phyloP scores from a whole-genome alignment of 1,284 basidiomycete genomes.

The Puccinia hordei region DNA sequence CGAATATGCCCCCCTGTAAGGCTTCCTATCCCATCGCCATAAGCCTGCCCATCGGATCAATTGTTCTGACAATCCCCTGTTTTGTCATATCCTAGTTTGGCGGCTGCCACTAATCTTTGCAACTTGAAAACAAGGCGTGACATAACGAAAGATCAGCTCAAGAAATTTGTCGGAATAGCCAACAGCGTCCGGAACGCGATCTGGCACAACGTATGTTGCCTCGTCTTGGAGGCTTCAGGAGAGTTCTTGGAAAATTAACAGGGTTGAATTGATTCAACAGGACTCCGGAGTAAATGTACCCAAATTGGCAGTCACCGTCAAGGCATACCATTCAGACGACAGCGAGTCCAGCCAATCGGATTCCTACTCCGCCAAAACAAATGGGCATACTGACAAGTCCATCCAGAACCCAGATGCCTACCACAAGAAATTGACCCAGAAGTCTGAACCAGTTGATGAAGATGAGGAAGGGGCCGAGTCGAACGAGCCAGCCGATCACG shows the following conservation, averaged over 20 bases:
- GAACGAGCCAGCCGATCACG: not conserved
- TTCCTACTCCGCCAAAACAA: not conserved
- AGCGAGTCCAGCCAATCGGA: not conserved
- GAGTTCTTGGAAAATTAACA: not conserved
- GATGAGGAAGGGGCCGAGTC: not conserved
- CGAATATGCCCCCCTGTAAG: slow-evolving; percentile 33
- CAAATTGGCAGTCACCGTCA: not conserved
- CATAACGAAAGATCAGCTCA: not conserved
- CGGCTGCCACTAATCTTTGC: slow-evolving; percentile 38
- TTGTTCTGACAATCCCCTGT: not conserved
- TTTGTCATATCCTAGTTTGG: not conserved
- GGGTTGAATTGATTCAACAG: not conserved
- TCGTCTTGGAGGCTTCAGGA: not conserved
- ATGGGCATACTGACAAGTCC: not conserved
- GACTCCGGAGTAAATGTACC: slow-evolving; percentile 21
- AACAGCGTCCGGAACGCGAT: not conserved
- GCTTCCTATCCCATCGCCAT: not conserved
- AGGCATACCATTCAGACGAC: not conserved
- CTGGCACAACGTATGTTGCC: slow-evolving; percentile 31
- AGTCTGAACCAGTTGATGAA: not conserved
- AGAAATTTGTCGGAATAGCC: not conserved
- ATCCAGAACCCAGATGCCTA: not conserved
- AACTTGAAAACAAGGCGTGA: slow-evolving; percentile 22
- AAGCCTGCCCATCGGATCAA: not conserved
- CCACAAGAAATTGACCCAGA: not conserved